These are phyloP conservation scores for Pichia inconspicua DNA, from an alignment of 1,139 yeast species.

Conservation along the genomic window DNA sequence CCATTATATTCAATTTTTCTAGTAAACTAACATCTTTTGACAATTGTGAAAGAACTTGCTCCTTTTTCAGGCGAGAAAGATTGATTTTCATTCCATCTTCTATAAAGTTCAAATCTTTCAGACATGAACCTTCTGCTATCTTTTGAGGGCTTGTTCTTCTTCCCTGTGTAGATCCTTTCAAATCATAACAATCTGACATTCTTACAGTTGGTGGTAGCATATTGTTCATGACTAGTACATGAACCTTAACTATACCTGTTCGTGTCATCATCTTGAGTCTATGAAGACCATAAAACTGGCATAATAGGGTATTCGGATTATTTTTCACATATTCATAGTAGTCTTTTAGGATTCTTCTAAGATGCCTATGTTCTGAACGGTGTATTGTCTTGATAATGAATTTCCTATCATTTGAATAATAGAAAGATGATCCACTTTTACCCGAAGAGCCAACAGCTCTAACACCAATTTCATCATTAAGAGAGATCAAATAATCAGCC, in stretches of 20 bases:
- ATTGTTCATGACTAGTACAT: conserved; percentile 94
- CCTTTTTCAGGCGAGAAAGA: conserved; percentile 65
- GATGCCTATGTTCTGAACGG: conserved; percentile 82
- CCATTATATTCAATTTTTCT: conserved; percentile 81
- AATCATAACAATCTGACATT: conserved; percentile 77
- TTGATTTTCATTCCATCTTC: conserved; percentile 53
- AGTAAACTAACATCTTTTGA: conserved; percentile 67
- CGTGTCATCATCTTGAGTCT: conserved; percentile 78
- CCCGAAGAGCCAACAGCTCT: conserved; percentile 96
- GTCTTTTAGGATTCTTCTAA: conserved; percentile 64
- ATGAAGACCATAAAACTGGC: conserved; percentile 94
- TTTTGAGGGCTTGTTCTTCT: conserved; percentile 42
- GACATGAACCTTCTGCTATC: conserved; percentile 32
- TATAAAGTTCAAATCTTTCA: conserved; percentile 87
- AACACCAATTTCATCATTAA: conserved; percentile 86
- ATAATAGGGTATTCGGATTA: conserved; percentile 81
- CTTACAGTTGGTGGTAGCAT: conserved; percentile 92
- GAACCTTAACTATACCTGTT: conserved; percentile 58
- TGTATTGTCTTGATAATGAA: conserved; percentile 95
- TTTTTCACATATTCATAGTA: conserved; percentile 75
- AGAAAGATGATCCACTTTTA: conserved; percentile 92
- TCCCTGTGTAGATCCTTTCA: conserved; percentile 92
- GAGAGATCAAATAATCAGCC: conserved; percentile 87
- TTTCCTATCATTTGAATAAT: conserved; percentile 86
- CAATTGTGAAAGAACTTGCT: conserved; percentile 58